These are phyloP conservation scores for Eucalyptus decipiens DNA, from an alignment of 345 rosid species.

Conservation along the genomic window DNA sequence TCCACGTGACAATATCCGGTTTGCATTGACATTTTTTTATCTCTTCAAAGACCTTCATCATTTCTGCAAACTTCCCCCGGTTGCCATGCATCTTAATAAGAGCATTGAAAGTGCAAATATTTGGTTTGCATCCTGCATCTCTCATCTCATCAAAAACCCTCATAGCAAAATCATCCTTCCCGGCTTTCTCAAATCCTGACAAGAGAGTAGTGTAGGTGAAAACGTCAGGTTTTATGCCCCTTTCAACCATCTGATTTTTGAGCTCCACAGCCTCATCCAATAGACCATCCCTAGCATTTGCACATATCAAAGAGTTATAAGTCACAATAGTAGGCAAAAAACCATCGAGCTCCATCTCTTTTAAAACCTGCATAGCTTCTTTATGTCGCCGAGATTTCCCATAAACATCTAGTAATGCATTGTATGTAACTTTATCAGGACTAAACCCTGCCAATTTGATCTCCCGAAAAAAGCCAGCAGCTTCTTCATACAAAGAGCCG, in stretches of 20 bases:
- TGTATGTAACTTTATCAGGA: constrained; percentile 79
- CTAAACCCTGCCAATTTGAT: constrained; percentile 67
- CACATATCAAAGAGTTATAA: constrained; percentile 81
- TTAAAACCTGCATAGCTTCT: constrained; percentile 76
- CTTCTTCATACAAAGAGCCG: constrained; percentile 80
- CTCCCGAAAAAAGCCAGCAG: constrained; percentile 54
- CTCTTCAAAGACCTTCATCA: constrained; percentile 93
- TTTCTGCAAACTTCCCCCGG: constrained; percentile 73
- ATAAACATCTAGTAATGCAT: constrained; percentile 74
- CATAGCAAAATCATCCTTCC: constrained; percentile 77
- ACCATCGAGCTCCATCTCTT: constrained; percentile 72
- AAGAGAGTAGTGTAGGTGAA: constrained; percentile 91
- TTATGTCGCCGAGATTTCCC: constrained; percentile 80
- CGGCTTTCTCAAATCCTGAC: constrained; percentile 80
- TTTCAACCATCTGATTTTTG: constrained; percentile 57
- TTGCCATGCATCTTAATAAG: constrained; percentile 89
- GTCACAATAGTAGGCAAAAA: constrained; percentile 60
- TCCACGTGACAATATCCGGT: constrained; percentile 94
- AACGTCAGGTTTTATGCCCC: constrained; percentile 76
- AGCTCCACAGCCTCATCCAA: constrained; percentile 71
- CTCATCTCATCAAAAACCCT: constrained; percentile 81
- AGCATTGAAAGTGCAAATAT: constrained; percentile 91
- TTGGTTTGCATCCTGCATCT: constrained; percentile 61
- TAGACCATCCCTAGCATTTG: constrained; percentile 72
- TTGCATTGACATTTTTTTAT: constrained; percentile 47